Base-by-base conservation (phyloP, 192 early-diverging fungal species). In the Backusella liffmaniae region DNA sequence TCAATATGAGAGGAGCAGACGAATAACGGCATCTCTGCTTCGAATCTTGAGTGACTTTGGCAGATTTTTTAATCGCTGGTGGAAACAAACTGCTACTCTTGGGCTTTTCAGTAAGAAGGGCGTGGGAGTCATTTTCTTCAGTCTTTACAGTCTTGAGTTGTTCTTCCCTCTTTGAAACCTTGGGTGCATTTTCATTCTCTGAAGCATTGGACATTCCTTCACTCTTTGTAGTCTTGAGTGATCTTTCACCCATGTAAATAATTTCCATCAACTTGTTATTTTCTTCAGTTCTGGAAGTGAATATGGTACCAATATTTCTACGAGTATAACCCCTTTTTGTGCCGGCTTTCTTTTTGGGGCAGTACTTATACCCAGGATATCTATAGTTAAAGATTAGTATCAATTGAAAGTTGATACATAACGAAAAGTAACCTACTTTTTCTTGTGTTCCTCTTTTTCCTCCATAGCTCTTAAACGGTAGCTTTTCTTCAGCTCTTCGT, bases 401-500 rank as follows among this genome's bases (percentile, higher is more conserved):
- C 32, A 32, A 30, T n/a, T n/a, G 34, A 18, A 21, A 21, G 23
- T 32, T 32, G 32, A 32, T 2, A 32, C 32, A 39, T 2, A 12
- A 42, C 35, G n/a, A 3, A 23, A 26, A 41, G 21, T 21, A 34
- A 66, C 35, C 37, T 89, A 82, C 56, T 76, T 75, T 29, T 70
- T 62, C 4, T 66, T 73, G 72, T 91, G 90, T 35, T 86, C 84
- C 21, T 79, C 76, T 21, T 89, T 86, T 10, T 79, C 84, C n/a
- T 75, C 23, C 26, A 77, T 81, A 5, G 90, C 87, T 70, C 84
- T 83, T 37, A 68, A 21, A 1, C 83, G 77, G 37, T 90, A 92
- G 37, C 76, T 77, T n/a, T 83, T 77, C 73, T 90, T 92, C 59
- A 87, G 83, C 9, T 81, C 76, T 53, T 85, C 83, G 5, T 80